Conservation (phyloP, 495 filamentous ascomycete species). For the Aspergillus homomorphus region DNA sequence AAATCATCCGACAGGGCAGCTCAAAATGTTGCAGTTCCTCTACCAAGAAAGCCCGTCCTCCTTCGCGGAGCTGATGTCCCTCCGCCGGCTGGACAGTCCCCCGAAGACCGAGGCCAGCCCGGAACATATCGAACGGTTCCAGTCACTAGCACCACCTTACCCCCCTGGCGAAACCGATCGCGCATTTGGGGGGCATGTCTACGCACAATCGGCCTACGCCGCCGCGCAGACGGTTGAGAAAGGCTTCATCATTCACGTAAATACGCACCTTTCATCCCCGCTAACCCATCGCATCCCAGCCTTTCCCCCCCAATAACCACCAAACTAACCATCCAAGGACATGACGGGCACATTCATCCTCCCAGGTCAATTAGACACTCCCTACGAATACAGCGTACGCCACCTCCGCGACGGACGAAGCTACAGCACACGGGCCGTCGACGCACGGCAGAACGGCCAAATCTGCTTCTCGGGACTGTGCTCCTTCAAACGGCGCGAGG, state of each 20-base stretch:
- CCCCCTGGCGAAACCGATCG: slow-evolving; percentile 29
- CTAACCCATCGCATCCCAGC: background rate
- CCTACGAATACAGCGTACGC: slow-evolving; percentile 58
- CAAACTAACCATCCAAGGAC: slow-evolving; percentile 41
- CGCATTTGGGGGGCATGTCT: slow-evolving; percentile 66
- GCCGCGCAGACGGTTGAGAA: slow-evolving; percentile 52
- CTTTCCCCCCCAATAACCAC: background rate
- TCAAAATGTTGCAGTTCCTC: background rate
- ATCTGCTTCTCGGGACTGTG: slow-evolving; percentile 59
- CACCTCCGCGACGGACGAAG: slow-evolving; percentile 52
- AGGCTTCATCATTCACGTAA: slow-evolving; percentile 59
- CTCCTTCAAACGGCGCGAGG: slow-evolving; percentile 59
- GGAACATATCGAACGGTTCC: slow-evolving; percentile 34
- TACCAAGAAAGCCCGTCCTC: slow-evolving; percentile 17
- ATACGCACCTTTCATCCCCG: slow-evolving; percentile 17
- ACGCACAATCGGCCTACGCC: slow-evolving; percentile 61
- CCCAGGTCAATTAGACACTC: slow-evolving; percentile 47
- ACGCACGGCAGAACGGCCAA: slow-evolving; percentile 42
- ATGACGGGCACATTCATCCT: slow-evolving; percentile 68
- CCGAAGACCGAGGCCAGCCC: background rate
- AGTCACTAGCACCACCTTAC: slow-evolving; percentile 32
- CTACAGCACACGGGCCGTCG: slow-evolving; percentile 60
- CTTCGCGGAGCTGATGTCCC: slow-evolving; percentile 35
- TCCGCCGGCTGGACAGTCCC: slow-evolving; percentile 26
- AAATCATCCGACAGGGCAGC: too few relatives aligned